These are phyloP conservation scores for Tetrapisispora arboricola DNA, from an alignment of 805 yeast species.

Conservation along the genomic window DNA sequence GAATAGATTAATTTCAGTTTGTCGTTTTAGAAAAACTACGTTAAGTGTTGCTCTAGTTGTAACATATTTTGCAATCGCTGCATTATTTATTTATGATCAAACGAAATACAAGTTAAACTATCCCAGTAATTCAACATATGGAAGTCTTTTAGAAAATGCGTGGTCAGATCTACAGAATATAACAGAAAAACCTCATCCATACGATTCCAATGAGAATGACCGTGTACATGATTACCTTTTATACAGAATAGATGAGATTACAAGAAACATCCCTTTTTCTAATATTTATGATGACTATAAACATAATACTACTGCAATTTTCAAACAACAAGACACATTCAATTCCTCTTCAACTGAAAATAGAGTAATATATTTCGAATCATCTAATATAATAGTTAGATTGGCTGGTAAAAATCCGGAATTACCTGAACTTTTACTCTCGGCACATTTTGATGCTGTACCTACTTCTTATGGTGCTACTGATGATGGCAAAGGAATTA, in stretches of 20 bases:
- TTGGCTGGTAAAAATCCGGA: slow-evolving; percentile 50
- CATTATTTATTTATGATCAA: slow-evolving; percentile 26
- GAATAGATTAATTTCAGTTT: slow-evolving; percentile 28
- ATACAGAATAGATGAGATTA: slow-evolving; percentile 32
- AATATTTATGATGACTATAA: slow-evolving; percentile 31
- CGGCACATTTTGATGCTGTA: slow-evolving; percentile 86
- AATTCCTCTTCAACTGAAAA: slow-evolving; percentile 31
- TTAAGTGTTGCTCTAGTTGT: slow-evolving; percentile 45
- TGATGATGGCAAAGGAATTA: slow-evolving; percentile 87
- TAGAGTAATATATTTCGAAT: slow-evolving; percentile 65
- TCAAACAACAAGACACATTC: slow-evolving; percentile 43
- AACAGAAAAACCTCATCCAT: slow-evolving; percentile 64
- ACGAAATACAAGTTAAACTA: slow-evolving; percentile 8
- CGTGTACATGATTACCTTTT: slow-evolving; percentile 59
- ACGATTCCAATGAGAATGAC: slow-evolving; percentile 67
- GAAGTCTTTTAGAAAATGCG: slow-evolving; percentile 27
- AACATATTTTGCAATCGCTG: slow-evolving; percentile 36
- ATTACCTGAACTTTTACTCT: slow-evolving; percentile 58
- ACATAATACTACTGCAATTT: slow-evolving; percentile 33
- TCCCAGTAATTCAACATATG: slow-evolving; percentile 32
- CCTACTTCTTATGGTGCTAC: slow-evolving; percentile 83
- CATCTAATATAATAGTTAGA: slow-evolving; percentile 70
- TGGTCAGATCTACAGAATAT: slow-evolving; percentile 71
- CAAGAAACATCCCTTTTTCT: slow-evolving; percentile 20
- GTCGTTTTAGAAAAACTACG: slow-evolving; percentile 67